Evolutionary conservation across 2,329 filamentous ascomycete genomes (phyloP).

Genomic region (Paecilomyces dactylethromorphus): DNA sequence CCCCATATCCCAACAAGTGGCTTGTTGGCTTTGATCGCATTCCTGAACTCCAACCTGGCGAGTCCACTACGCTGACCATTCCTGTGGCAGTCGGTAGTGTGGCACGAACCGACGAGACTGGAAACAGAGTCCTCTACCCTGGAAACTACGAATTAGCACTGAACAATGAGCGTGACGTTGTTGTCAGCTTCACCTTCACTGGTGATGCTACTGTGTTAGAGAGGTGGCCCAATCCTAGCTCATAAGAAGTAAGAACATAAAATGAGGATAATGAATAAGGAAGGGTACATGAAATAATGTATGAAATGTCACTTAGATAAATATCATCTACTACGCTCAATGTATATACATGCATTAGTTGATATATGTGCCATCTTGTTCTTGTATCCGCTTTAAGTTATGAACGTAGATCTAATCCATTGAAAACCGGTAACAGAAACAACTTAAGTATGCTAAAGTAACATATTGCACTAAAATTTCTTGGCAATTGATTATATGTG

Average conservation of each 20-base stretch:
- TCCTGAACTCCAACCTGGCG: slow-evolving; percentile 14
- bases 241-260: not conserved
- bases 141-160: slow-evolving; percentile 36
- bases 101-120: slow-evolving; percentile 29
- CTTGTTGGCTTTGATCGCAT: slow-evolving; percentile 34
- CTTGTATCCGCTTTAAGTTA: too few species aligned
- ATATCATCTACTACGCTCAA: too few species aligned
- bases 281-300: too few species aligned
- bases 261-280: too few species aligned
- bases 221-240: slow-evolving; percentile 24
- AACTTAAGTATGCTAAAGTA: too few species aligned
- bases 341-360: too few species aligned
- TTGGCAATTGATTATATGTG: too few species aligned
- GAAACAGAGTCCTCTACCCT: slow-evolving; percentile 35
- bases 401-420: too few species aligned
- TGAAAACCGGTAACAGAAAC: too few species aligned
- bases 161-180: slow-evolving; percentile 32
- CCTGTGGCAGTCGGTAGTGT: slow-evolving; percentile 33
- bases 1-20: slow-evolving; percentile 37
- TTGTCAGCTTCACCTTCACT: slow-evolving; percentile 25
- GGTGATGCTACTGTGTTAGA: slow-evolving; percentile 24
- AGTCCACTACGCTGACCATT: slow-evolving; percentile 21
- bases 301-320: too few species aligned
- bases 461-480: too few species aligned
- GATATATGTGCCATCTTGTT: too few species aligned